Evolutionary conservation across 2,329 filamentous ascomycete species (phyloP), one percentile per base, ranked within the genome.

Genomic region (Elsinoe batatas): DNA sequence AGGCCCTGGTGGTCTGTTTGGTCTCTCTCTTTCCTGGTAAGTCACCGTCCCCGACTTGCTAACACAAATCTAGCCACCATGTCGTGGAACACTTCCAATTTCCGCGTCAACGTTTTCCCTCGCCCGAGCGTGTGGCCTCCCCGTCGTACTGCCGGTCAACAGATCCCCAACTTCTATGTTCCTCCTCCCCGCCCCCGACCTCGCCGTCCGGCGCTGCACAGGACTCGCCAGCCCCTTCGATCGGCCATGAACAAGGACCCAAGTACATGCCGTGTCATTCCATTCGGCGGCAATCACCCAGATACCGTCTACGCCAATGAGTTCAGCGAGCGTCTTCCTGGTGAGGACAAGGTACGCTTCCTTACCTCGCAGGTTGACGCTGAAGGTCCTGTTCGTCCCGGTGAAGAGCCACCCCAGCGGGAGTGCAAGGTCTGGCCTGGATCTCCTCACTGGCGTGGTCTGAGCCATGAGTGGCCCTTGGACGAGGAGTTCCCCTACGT

Each of bases 1-100:
- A 51, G 47, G 32, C 18, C 32, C 47, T 26, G 47, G 47, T 38
- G 47, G 15, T 38, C 47, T 51, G 47, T 38, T 37, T 22, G 47
- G 47, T 15, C 7, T 26, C 33, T 38, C 17, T 18, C 22, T 35
- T 3, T 12, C 47, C 18, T 33, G 26, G 47, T 51, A 38, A 51
- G 47, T 37, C 33, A 37, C 13, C 26, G 13, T 38, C 47, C 47
- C 33, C 47, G 35, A 38, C 47, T 51, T 38, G 33, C 47, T 51
- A 51, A 51, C 30, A 35, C 33, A n/a, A 22, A 15, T 30, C 15
- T 33, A 51, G 47, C 37, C 47, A 51, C 11, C 10, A 38, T 38
- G 47, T 26, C 20, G 15, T 12, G 26, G 26, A 30, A 30, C 26
- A 30, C 26, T 30, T 30, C 26, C 26, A 8, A 8, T 7, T 30